A percentile compares a stretch with the other conserved stretches of the same genome.
Conservation (phyloP, 768 basidiomycete species). For the Leucogyrophana mollusca region DNA sequence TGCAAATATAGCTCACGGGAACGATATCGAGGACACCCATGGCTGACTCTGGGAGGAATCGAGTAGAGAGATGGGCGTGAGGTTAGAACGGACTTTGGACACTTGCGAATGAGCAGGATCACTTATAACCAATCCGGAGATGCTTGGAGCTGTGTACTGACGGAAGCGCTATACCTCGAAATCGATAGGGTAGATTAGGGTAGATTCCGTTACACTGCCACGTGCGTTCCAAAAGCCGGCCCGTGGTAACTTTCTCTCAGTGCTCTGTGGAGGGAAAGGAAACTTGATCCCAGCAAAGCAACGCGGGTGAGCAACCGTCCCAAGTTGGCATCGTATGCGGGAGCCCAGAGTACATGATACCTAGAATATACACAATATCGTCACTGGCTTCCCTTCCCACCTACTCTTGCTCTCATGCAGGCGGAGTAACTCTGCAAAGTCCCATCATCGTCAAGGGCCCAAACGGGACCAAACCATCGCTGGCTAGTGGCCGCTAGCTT, state of each 20-base stretch:
- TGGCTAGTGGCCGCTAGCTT: conserved; percentile 11
- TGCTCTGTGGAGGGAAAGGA: not conserved
- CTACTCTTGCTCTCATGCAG: not conserved
- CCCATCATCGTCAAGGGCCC: not conserved
- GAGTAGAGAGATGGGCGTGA: conserved; percentile 1
- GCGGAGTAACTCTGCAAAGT: not conserved
- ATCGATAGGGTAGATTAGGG: conserved; percentile 1
- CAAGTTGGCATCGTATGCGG: not conserved
- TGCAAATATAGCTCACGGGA: conserved; percentile 57
- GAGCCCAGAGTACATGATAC: not conserved
- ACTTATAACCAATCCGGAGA: conserved; percentile 5
- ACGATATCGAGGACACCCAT: conserved; percentile 88
- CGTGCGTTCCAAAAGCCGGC: too few relatives aligned
- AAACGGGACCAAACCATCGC: conserved; percentile 6
- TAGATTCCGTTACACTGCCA: too few relatives aligned
- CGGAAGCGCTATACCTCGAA: not conserved
- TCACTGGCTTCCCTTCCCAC: not conserved
- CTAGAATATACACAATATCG: not conserved
- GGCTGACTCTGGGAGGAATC: conserved; percentile 3
- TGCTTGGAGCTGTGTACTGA: not conserved
- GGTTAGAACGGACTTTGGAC: not conserved
- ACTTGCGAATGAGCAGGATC: conserved; percentile 1
- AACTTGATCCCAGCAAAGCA: not conserved
- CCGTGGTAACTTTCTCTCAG: not conserved
- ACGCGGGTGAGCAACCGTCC: not conserved